phyloP scores from a whole-genome alignment of 805 yeast species.

The Lipomyces kockii region DNA sequence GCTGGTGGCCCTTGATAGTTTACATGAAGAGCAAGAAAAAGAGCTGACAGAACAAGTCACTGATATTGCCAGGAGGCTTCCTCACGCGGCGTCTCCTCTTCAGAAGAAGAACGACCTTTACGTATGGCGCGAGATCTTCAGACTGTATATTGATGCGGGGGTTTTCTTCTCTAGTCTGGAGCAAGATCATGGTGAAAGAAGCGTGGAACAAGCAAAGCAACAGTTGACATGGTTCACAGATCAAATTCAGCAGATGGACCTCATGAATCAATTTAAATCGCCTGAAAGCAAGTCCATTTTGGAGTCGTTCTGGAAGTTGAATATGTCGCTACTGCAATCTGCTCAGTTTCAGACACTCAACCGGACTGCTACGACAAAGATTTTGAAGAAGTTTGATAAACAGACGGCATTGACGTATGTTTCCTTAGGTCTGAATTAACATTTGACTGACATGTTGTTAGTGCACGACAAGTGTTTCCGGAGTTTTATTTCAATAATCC shows the following conservation, averaged over 20 bases:
- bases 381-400: slow-evolving; percentile 76
- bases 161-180: slow-evolving; percentile 63
- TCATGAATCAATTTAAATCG: slow-evolving; percentile 52
- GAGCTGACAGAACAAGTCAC: slow-evolving; percentile 53
- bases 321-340: slow-evolving; percentile 59
- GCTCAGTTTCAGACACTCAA: slow-evolving; percentile 66
- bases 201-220: slow-evolving; percentile 52
- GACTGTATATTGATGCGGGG: slow-evolving; percentile 66
- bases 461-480: slow-evolving; percentile 50
- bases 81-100: slow-evolving; percentile 50
- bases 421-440: not conserved
- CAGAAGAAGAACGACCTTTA: slow-evolving; percentile 58
- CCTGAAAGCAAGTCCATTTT: slow-evolving; percentile 55
- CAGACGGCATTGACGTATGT: slow-evolving; percentile 57
- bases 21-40: slow-evolving; percentile 51
- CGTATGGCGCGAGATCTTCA: slow-evolving; percentile 72
- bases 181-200: slow-evolving; percentile 52
- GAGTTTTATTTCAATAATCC: slow-evolving; percentile 39
- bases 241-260: slow-evolving; percentile 48
- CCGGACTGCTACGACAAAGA: slow-evolving; percentile 66
- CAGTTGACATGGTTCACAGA: slow-evolving; percentile 52
- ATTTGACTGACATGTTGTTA: not conserved
- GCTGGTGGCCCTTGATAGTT: slow-evolving; percentile 53
- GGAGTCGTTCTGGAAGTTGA: slow-evolving; percentile 56
- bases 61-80: slow-evolving; percentile 49